phyloP scores from a whole-genome alignment of 768 basidiomycete species.

The Suillus subaureus region DNA sequence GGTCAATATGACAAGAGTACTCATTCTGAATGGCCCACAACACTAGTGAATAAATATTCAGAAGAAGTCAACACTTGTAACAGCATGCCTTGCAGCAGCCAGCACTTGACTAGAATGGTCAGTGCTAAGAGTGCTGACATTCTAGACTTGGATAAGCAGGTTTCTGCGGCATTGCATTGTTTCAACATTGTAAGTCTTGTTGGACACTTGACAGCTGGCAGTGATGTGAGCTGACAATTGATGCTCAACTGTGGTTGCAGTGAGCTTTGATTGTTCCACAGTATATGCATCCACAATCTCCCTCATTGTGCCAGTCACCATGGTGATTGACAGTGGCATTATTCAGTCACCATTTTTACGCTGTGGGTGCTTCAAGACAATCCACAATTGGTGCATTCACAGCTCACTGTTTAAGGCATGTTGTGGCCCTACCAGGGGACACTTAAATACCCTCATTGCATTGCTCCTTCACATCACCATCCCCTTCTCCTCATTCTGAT shows the following conservation, averaged over 20 bases:
- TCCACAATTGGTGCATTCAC: constrained; percentile 12
- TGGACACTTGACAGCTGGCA: not conserved
- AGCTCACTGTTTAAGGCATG: not conserved
- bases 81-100: not conserved
- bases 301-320: no score
- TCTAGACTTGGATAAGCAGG: not conserved
- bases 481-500: not conserved
- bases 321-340: not conserved
- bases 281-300: not conserved
- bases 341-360: not conserved
- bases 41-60: not conserved
- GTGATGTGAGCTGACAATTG: not conserved
- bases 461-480: not conserved
- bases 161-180: not conserved
- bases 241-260: not conserved
- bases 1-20: not conserved
- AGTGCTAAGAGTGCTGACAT: not conserved
- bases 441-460: not conserved
- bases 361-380: not conserved
- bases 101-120: not conserved
- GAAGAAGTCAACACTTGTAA: not conserved
- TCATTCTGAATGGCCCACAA: constrained; percentile 21
- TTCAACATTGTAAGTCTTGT: no score
- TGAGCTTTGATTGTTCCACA: not conserved
- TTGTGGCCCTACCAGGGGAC: not conserved